Evolutionary conservation across 1,284 basidiomycete genomes (phyloP), one percentile per base, ranked within the genome.

Genomic region (Ustilago lituana): DNA sequence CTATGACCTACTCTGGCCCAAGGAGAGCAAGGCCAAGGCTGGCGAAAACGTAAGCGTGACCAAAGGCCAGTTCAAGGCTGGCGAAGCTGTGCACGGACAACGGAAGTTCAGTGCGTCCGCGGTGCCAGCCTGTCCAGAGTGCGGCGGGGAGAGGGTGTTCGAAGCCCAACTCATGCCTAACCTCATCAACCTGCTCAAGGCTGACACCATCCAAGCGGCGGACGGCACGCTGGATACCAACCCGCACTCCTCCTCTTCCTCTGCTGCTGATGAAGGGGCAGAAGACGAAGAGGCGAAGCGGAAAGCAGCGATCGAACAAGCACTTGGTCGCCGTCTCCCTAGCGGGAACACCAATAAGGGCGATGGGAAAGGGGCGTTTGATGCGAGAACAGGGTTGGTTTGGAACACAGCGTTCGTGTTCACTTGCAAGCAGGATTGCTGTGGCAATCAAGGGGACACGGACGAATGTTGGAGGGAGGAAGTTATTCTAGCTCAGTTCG

Each of bases 141-240:
- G 80, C 48, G 77, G 78, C 9, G 55, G 53, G 2, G 53, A 61
- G 19, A 52, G 80, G 23, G 63, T 73, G 5, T 82, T 80, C 37
- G 80, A 82, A 56, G 59, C 76, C n/a, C 80, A 82, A 56, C 76
- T 82, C 38, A 82, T 82, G 80, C 80, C 80, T 4, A 79, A 80
- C 33, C 51, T 82, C 4, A 76, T 78, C 39, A 79, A 82, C 53
- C 45, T 76, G 15, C 61, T 82, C 15, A 66, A 67, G 4, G 53
- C 65, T 3, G 53, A 73, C 3, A 32, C 48, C 15, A 58, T 81
- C 35, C 41, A 62, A 15, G 26, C 35, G 4, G 56, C 67, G 6
- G 63, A 68, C 15, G 61, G 61, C 3, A 20, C 45, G 11, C 29
- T 52, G 20, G 54, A 52, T 5, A 9, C 33, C 6, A 55, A 51